A percentile compares a stretch with the other conserved stretches of the same genome.
These are phyloP conservation scores for Diaporthe australafricana DNA, from an alignment of 2,329 filamentous ascomycete species.

Conservation along the genomic window DNA sequence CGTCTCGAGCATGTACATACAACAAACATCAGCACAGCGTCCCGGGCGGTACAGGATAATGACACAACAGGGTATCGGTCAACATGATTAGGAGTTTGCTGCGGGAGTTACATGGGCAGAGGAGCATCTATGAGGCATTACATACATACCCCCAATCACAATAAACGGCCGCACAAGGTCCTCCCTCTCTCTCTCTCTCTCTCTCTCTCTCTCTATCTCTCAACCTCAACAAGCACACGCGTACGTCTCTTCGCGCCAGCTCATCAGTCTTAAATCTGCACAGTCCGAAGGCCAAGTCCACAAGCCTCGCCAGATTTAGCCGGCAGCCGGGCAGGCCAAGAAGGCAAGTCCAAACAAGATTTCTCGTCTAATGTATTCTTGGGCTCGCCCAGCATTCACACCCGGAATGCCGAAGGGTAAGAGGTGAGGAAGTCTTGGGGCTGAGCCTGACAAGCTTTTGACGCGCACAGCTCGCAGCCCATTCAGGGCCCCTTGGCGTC, in stretches of 20 bases:
- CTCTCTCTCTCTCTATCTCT: too few relatives aligned
- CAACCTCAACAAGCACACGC: background rate
- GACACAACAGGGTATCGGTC: slow-evolving; percentile 8
- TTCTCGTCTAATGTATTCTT: background rate
- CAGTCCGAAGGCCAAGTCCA: background rate
- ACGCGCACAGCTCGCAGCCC: background rate
- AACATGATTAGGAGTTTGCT: slow-evolving; percentile 14
- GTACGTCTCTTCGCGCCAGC: background rate
- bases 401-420: background rate
- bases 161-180: background rate
- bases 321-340: slow-evolving; percentile 11
- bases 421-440: background rate
- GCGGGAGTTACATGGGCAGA: background rate
- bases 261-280: background rate
- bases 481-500: background rate
- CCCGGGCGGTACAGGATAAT: slow-evolving; percentile 11
- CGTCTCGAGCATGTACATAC: slow-evolving; percentile 14
- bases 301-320: slow-evolving; percentile 17
- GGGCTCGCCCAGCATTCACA: background rate
- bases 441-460: slow-evolving; percentile 15
- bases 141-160: slow-evolving; percentile 29
- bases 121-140: slow-evolving; percentile 9
- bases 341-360: slow-evolving; percentile 7
- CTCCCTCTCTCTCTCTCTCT: too few relatives aligned
- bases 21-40: slow-evolving; percentile 9